phyloP scores from a whole-genome alignment of 768 basidiomycete species.

The Suillus plorans region DNA sequence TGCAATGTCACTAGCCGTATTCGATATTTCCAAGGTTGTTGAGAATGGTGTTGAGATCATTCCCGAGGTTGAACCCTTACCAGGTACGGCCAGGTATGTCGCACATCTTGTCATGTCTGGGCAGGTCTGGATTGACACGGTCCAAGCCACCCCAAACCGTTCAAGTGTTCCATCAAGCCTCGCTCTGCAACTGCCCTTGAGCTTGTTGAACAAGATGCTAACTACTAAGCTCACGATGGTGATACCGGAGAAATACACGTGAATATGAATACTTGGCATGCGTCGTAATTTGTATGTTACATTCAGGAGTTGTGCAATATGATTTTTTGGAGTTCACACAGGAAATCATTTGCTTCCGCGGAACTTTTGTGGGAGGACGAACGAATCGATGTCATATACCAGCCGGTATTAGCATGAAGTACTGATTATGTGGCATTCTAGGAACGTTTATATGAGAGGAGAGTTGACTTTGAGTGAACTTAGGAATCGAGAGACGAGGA shows the following conservation, averaged over 20 bases:
- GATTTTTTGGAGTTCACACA: too few relatives aligned
- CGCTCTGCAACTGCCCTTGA: neutral
- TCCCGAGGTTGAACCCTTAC: conserved; percentile 43
- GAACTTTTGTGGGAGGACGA: too few relatives aligned
- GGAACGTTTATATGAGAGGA: too few relatives aligned
- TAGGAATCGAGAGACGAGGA: too few relatives aligned
- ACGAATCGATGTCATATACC: too few relatives aligned
- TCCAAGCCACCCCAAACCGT: conserved; percentile 20
- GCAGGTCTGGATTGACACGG: neutral
- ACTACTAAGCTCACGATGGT: neutral
- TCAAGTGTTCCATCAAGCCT: conserved; percentile 17
- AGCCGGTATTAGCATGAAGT: too few relatives aligned
- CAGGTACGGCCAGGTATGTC: conserved; percentile 43
- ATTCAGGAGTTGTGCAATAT: too few relatives aligned
- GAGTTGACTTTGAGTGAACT: too few relatives aligned
- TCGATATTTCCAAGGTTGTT: conserved; percentile 29
- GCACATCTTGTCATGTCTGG: neutral
- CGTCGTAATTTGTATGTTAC: too few relatives aligned
- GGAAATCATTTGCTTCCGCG: too few relatives aligned
- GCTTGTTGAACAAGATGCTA: neutral
- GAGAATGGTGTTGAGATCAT: conserved; percentile 36
- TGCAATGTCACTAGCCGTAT: conserved; percentile 39
- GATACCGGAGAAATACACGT: neutral
- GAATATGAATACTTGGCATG: too few relatives aligned
- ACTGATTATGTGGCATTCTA: too few relatives aligned